Evolutionary conservation across 1,284 basidiomycete species (phyloP), one percentile per base, ranked within the genome.

Genomic region (Cerioporus squamosus): DNA sequence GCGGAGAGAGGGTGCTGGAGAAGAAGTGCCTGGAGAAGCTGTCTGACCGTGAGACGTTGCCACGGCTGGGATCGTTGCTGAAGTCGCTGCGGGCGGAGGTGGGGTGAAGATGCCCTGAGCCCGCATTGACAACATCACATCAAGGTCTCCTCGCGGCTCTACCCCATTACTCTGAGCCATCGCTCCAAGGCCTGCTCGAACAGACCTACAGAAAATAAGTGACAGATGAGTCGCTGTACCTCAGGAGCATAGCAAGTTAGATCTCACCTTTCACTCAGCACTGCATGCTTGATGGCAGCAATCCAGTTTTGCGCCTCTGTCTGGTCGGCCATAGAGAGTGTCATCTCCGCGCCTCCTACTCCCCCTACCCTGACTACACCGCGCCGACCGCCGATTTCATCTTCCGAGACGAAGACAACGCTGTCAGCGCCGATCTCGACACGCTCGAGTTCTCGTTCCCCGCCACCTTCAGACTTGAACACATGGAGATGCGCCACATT

Each of bases 61-160:
- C 18, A 23, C 20, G 6, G 55, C 33, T 17, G 53, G 51, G 15
- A 51, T 20, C 9, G 53, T 42, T 23, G 31, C 43, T 3, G 56
- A 42, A 12, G 43, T 47, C 23, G 46, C 44, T 8, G 43, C 9
- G 5, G 62, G 57, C 24, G 56, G 53, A 17, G 57, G 62, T n/a
- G 70, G 63, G 5, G 70, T 63, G 49, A 82, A 75, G 40, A 85
- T 76, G 15, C 82, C 83, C 63, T 88, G 87, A 23, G 83, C 81
- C 40, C 86, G 86, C 78, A 91, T 88, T n/a, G 87, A 87, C 31
- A 91, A 77, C 82, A 91, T 88, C 49, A 91, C 90, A 69, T 91
- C 89, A 76, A 91, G 81, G 67, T 91, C 89, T 5, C 90, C 89
- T 51, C 84, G 79, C 20, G 89, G 89, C 59, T 89, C 89, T 39